phyloP scores from a whole-genome alignment of 768 basidiomycete genomes.

The Naganishia vaughanmartiniae region DNA sequence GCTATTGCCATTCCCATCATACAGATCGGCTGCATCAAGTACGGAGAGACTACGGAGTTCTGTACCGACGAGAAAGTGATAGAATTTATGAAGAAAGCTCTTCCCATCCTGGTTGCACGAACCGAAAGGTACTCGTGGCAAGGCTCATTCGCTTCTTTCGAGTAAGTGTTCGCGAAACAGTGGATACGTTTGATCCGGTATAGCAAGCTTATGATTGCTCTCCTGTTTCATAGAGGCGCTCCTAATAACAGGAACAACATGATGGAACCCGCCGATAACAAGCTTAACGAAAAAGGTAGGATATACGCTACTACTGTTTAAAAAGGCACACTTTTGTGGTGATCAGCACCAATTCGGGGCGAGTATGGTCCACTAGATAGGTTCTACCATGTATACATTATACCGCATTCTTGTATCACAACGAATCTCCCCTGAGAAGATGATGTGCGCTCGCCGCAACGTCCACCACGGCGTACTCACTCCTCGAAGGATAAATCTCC shows the following conservation, averaged over 20 bases:
- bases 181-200: neutral
- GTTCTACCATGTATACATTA: too few relatives aligned
- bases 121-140: conserved; percentile 42
- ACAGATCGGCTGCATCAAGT: conserved; percentile 35
- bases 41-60: conserved; percentile 17
- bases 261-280: neutral
- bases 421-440: too few relatives aligned
- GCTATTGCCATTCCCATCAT: neutral
- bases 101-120: conserved; percentile 33
- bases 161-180: neutral
- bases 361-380: too few relatives aligned
- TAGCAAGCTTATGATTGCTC: neutral
- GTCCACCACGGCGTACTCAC: too few relatives aligned
- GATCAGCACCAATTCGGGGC: too few relatives aligned
- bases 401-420: too few relatives aligned
- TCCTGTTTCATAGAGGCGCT: neutral
- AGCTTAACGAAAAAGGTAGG: neutral
- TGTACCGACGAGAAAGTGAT: conserved; percentile 35
- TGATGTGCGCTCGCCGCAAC: too few relatives aligned
- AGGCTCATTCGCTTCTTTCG: conserved; percentile 36
- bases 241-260: conserved; percentile 13
- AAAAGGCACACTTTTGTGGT: neutral
- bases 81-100: conserved; percentile 39
- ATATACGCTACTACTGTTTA: neutral
- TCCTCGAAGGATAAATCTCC: too few relatives aligned